A percentile compares a stretch with the other conserved stretches of the same genome.
phyloP scores from a whole-genome alignment of 805 yeast genomes.

The Spathaspora passalidarum region DNA sequence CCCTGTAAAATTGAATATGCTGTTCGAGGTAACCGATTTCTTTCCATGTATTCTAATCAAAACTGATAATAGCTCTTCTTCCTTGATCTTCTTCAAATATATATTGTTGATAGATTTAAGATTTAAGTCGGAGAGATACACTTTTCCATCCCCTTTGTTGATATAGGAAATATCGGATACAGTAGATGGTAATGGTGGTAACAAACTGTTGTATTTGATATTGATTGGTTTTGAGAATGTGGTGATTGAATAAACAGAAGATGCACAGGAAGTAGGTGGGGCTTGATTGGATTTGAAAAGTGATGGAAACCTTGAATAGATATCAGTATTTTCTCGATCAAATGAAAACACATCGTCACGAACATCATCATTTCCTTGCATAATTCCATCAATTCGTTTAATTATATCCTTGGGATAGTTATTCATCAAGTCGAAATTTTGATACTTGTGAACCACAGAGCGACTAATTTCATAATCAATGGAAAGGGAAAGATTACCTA shows the following conservation, averaged over 20 bases:
- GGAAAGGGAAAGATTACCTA: slow-evolving; percentile 62
- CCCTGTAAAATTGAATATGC: not conserved
- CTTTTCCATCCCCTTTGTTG: slow-evolving; percentile 26
- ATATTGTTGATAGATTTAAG: slow-evolving; percentile 34
- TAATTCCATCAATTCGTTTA: slow-evolving; percentile 20
- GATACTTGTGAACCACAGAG: slow-evolving; percentile 32
- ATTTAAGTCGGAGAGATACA: slow-evolving; percentile 40
- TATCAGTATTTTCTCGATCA: not conserved
- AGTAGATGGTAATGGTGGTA: slow-evolving; percentile 34
- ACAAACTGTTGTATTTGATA: slow-evolving; percentile 33
- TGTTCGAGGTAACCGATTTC: slow-evolving; percentile 5
- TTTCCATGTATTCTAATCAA: slow-evolving; percentile 26
- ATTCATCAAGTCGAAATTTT: slow-evolving; percentile 35
- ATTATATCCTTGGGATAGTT: slow-evolving; percentile 34
- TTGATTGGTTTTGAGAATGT: slow-evolving; percentile 25
- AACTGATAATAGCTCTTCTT: slow-evolving; percentile 27
- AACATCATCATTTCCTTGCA: slow-evolving; percentile 9
- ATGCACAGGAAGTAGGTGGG: slow-evolving; percentile 15
- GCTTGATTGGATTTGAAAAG: slow-evolving; percentile 8
- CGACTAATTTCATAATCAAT: slow-evolving; percentile 58
- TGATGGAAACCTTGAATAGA: not conserved
- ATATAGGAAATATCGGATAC: slow-evolving; percentile 27
- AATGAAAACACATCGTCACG: slow-evolving; percentile 2
- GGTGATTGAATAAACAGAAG: slow-evolving; percentile 23
- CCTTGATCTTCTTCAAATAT: slow-evolving; percentile 29